Conservation (phyloP, 805 yeast genomes). For the Candida maris region DNA sequence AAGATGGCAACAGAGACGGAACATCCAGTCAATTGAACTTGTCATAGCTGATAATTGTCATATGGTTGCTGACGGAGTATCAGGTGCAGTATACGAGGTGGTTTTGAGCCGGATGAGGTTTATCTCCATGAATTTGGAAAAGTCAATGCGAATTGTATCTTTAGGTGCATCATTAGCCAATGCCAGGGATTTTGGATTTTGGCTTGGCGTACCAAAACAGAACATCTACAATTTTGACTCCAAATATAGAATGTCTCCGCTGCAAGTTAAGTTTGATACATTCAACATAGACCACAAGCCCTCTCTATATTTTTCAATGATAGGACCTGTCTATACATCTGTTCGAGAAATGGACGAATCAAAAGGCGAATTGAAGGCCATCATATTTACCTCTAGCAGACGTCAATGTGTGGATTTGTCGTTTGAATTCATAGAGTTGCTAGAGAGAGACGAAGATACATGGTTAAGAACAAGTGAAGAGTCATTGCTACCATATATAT, state of each 20-base stretch:
- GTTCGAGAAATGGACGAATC: conserved; percentile 32
- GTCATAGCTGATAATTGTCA: conserved; percentile 76
- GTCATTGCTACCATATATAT: conserved; percentile 39
- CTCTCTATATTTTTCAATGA: conserved; percentile 49
- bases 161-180: conserved; percentile 68
- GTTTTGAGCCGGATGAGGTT: conserved; percentile 68
- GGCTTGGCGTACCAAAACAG: conserved; percentile 71
- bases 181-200: conserved; percentile 74
- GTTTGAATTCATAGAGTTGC: conserved; percentile 35
- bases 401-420: conserved; percentile 53
- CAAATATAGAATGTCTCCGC: conserved; percentile 49
- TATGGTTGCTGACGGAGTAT: conserved; percentile 46
- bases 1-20: conserved; percentile 77
- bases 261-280: conserved; percentile 56
- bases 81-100: conserved; percentile 66
- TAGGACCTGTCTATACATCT: conserved; percentile 45
- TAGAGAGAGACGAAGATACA: conserved; percentile 32
- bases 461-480: conserved; percentile 40
- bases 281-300: conserved; percentile 47
- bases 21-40: conserved; percentile 63
- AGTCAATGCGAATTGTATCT: conserved; percentile 59
- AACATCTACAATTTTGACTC: conserved; percentile 71
- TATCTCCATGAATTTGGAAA: conserved; percentile 63
- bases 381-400: conserved; percentile 59
- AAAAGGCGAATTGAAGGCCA: conserved; percentile 31